Conservation (phyloP, 495 filamentous ascomycete species). For the Aspergillus kassunensis region DNA sequence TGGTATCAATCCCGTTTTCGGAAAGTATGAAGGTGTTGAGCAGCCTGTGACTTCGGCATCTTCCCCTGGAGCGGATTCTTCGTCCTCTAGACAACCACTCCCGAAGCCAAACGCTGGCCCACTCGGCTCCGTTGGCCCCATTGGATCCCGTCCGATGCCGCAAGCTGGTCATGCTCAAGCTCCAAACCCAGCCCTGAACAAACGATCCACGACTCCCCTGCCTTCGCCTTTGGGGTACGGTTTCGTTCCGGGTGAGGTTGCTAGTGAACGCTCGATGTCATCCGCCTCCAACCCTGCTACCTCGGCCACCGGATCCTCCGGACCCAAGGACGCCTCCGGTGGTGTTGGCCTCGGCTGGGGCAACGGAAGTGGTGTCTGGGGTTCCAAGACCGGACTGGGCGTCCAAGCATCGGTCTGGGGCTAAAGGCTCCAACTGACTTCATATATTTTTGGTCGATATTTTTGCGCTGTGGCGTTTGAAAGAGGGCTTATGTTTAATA, state of each 20-base stretch:
- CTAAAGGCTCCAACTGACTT: conserved; percentile 33
- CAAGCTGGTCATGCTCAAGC: conserved; percentile 44
- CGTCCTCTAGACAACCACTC: conserved; percentile 58
- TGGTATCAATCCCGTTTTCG: conserved; percentile 59
- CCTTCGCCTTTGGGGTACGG: conserved; percentile 80
- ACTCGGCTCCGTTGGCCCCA: conserved; percentile 76
- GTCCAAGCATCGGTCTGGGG: conserved; percentile 78
- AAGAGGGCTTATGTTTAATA: conserved; percentile 23
- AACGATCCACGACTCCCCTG: conserved; percentile 84
- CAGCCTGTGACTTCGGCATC: conserved; percentile 85
- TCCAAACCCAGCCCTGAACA: conserved; percentile 66
- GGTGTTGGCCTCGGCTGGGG: conserved; percentile 65
- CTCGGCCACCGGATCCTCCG: conserved; percentile 24
- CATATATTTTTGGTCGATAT: conserved; percentile 18
- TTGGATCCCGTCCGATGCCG: conserved; percentile 78
- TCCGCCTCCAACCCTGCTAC: conserved; percentile 57
- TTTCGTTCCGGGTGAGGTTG: conserved; percentile 55
- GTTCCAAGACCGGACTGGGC: conserved; percentile 63
- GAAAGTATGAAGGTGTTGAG: conserved; percentile 57
- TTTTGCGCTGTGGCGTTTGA: conserved; percentile 26
- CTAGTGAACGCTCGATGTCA: conserved; percentile 58
- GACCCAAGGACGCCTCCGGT: conserved; percentile 46
- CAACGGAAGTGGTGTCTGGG: conserved; percentile 69
- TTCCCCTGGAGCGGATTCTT: conserved; percentile 85
- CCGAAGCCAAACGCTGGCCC: conserved; percentile 49